These are phyloP conservation scores for Setaria italica DNA, from an alignment of 202 grass and related monocot species.

Conservation along the genomic window DNA sequence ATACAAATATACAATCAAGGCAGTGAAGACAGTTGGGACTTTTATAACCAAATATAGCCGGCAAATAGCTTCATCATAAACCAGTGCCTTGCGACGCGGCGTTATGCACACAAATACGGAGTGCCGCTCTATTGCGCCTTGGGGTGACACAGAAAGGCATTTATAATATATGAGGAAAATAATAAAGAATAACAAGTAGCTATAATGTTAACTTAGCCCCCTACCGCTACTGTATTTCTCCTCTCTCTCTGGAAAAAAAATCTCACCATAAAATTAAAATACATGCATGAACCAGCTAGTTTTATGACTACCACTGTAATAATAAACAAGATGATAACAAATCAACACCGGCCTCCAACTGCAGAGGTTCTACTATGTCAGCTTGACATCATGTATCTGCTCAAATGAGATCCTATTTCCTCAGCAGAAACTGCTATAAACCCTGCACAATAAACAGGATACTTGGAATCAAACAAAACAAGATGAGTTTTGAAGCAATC, in stretches of 20 bases:
- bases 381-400: slow-evolving; percentile 26
- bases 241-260: background rate
- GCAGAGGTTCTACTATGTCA: slow-evolving; percentile 34
- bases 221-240: slow-evolving; percentile 17
- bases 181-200: slow-evolving; percentile 32
- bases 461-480: slow-evolving; percentile 35
- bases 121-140: background rate
- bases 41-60: background rate
- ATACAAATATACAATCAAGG: background rate
- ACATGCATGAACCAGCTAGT: slow-evolving; percentile 37
- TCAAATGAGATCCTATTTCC: slow-evolving; percentile 45
- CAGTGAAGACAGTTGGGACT: background rate
- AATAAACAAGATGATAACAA: slow-evolving; percentile 47
- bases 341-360: slow-evolving; percentile 20
- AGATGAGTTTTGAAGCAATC: slow-evolving; percentile 1
- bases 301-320: slow-evolving; percentile 37
- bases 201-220: slow-evolving; percentile 28
- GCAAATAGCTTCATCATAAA: background rate
- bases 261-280: slow-evolving; percentile 26
- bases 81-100: background rate
- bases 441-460: slow-evolving; percentile 46
- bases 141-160: background rate
- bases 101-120: background rate
- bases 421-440: slow-evolving; percentile 32
- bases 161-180: background rate